Conservation (phyloP, 768 basidiomycete species). For the Pleurotus citrinopileatus region DNA sequence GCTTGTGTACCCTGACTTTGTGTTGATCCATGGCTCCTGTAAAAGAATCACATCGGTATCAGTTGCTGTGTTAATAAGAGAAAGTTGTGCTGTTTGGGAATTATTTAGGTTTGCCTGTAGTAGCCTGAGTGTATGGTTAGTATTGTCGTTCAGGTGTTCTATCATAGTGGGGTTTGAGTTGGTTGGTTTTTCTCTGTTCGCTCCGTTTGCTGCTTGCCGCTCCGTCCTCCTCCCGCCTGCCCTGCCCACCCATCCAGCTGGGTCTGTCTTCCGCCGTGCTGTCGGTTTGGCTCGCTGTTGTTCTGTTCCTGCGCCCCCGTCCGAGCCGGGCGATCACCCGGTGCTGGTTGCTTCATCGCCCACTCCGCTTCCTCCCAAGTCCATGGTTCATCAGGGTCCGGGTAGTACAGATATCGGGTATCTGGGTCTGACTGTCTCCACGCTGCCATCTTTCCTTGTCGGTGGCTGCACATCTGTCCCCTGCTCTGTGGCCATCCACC, state of each 20-base stretch:
- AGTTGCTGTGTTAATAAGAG: slow-evolving; percentile 8
- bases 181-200: background rate
- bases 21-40: slow-evolving; percentile 30
- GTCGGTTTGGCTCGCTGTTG: background rate
- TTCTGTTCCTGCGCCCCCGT: background rate
- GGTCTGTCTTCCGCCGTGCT: background rate
- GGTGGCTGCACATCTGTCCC: slow-evolving; percentile 21
- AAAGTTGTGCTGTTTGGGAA: slow-evolving; percentile 14
- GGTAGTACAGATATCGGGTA: slow-evolving; percentile 17
- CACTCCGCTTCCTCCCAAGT: slow-evolving; percentile 4
- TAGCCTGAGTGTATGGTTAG: slow-evolving; percentile 11
- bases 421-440: slow-evolving; percentile 13
- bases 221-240: background rate
- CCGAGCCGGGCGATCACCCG: background rate
- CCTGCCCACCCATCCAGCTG: background rate
- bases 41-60: slow-evolving; percentile 21
- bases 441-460: slow-evolving; percentile 11
- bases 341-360: background rate
- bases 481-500: slow-evolving; percentile 23
- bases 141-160: background rate
- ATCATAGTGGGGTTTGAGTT: background rate
- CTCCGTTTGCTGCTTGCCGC: background rate
- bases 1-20: slow-evolving; percentile 9
- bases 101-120: slow-evolving; percentile 27
- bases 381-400: slow-evolving; percentile 3